phyloP scores from a whole-genome alignment of 371 early-diverging fungal genomes.

The Saksenaea oblongispora region DNA sequence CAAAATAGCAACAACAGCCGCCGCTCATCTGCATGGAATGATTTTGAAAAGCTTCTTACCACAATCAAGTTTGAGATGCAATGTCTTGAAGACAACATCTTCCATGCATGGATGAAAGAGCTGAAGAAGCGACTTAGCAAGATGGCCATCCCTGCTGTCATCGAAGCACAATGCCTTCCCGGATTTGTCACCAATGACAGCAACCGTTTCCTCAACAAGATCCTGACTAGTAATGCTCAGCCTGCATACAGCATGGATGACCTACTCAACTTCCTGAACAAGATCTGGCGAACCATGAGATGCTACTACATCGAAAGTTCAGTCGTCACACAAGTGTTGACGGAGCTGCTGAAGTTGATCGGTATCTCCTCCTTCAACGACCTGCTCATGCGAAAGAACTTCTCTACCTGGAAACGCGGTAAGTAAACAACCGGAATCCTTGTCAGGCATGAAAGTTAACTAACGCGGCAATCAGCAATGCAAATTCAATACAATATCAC shows the following conservation, averaged over 20 bases:
- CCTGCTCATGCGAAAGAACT: conserved; percentile 84
- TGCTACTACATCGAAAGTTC: conserved; percentile 90
- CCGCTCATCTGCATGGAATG: conserved; percentile 33
- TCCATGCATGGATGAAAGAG: conserved; percentile 86
- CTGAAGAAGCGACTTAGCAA: conserved; percentile 86
- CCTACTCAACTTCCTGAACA: conserved; percentile 83
- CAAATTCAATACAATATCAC: conserved; percentile 98
- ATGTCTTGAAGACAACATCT: conserved; percentile 63
- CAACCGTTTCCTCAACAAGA: conserved; percentile 77
- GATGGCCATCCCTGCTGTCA: conserved; percentile 90
- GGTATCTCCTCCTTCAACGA: conserved; percentile 93
- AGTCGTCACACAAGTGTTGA: conserved; percentile 73
- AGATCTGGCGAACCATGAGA: conserved; percentile 85
- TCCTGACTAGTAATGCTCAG: conserved; percentile 64
- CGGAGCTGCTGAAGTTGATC: conserved; percentile 85
- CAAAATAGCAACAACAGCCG: conserved; percentile 19
- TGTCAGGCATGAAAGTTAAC: not conserved
- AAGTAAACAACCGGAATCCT: not conserved
- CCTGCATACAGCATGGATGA: conserved; percentile 85
- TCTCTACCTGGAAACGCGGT: conserved; percentile 82
- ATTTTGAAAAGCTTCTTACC: conserved; percentile 51
- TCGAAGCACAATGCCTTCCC: conserved; percentile 86
- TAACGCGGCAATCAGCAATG: conserved; percentile 52
- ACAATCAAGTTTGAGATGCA: conserved; percentile 58
- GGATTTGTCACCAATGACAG: conserved; percentile 87